phyloP scores from a whole-genome alignment of 306 rosid species.

The Ormosia semicastrata region DNA sequence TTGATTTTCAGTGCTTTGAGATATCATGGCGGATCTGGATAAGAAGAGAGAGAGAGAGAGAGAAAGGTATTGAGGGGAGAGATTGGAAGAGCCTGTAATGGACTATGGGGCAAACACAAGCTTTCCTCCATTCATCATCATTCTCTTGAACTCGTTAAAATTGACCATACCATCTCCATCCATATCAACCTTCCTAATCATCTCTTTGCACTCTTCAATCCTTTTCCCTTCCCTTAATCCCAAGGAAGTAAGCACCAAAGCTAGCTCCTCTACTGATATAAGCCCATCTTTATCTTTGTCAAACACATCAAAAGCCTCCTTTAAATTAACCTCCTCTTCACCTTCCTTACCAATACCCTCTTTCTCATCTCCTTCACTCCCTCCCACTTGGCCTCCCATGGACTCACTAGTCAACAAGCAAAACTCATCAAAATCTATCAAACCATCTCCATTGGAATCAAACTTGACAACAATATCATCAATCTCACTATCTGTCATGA shows the following conservation, averaged over 20 bases:
- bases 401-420: constrained; percentile 47
- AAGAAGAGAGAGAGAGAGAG: background rate
- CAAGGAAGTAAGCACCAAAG: constrained; percentile 52
- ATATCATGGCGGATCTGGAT: background rate
- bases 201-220: constrained; percentile 67
- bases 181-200: constrained; percentile 75
- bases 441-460: constrained; percentile 77
- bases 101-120: constrained; percentile 28
- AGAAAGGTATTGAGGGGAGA: background rate
- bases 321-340: constrained; percentile 41
- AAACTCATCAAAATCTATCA: constrained; percentile 83
- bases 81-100: background rate
- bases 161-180: constrained; percentile 98
- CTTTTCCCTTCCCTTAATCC: constrained; percentile 72
- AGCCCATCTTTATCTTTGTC: constrained; percentile 71
- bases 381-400: constrained; percentile 17
- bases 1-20: background rate
- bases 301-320: constrained; percentile 85
- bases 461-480: constrained; percentile 61
- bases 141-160: constrained; percentile 78
- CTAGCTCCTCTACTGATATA: constrained; percentile 71
- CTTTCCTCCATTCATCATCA: constrained; percentile 62
- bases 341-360: background rate
- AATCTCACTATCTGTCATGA: constrained; percentile 52
- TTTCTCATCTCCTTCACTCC: background rate